Evolutionary conservation across 2,329 filamentous ascomycete genomes (phyloP), one percentile per base, ranked within the genome.

Genomic region (Penicillium sp.): DNA sequence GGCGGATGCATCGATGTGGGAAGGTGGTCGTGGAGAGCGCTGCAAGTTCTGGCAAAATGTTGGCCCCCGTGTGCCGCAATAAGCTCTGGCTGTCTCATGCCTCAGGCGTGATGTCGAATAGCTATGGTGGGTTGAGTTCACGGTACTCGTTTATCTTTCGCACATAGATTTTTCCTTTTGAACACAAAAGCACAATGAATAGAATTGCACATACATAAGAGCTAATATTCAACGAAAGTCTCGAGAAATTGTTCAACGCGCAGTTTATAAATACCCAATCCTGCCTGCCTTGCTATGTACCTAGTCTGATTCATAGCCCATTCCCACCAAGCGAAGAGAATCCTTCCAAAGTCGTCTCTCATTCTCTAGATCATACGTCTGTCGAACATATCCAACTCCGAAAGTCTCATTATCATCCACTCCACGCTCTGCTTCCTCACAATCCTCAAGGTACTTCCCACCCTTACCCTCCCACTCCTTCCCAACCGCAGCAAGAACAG

Each of bases 1-100:
- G 27, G 76, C 74, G 6, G 68, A 81, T 64, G 79, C 75, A 1
- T 76, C 71, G 55, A 68, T 67, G 3, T 82, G 81, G 81, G 81
- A 83, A 55, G 80, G 74, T 1, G 78, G 77, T 0, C 68, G 81
- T 21, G 80, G 81, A 0, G 59, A 61, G 29, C 70, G 80, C 43
- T 82, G 80, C 60, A 74, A 75, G 19, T 76, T 81, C 46, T 82
- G 80, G 80, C 65, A 68, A 46, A 62, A 62, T 13, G 48, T 57
- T 52, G 56, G 56, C 5, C 21, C 49, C 0, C 56, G 48, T n/a
- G 48, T 59, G 29, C 54, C 56, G 2, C 43, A 53, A 19, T 57
- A 48, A 39, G 21, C 29, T 39, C 31, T 11, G 35, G 4, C 16
- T 39, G 7, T 39, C n/a, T 11, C 35, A 19, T 39, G n/a, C n/a